phyloP scores from a whole-genome alignment of 2,329 filamentous ascomycete species.

The Alternaria sp. region DNA sequence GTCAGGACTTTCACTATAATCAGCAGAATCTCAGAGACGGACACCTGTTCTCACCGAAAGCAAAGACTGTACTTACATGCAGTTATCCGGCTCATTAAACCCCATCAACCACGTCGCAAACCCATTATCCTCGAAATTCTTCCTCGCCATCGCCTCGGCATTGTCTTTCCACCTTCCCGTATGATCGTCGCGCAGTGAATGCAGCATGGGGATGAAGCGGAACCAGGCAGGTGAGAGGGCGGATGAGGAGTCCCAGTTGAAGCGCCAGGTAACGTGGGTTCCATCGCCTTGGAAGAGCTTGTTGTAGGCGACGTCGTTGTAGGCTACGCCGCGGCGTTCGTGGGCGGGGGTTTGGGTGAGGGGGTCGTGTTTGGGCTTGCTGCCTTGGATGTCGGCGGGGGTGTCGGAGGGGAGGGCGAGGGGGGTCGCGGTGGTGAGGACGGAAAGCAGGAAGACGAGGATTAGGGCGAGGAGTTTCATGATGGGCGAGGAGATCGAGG shows the following conservation, averaged over 20 bases:
- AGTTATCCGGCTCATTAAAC: constrained; percentile 47
- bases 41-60: no score
- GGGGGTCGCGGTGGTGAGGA: background rate
- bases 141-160: constrained; percentile 13
- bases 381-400: background rate
- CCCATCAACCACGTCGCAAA: constrained; percentile 29
- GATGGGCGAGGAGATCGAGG: background rate
- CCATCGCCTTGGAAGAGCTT: constrained; percentile 53
- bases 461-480: background rate
- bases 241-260: constrained; percentile 68
- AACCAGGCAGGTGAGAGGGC: constrained; percentile 46
- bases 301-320: constrained; percentile 63
- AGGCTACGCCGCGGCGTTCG: constrained; percentile 65
- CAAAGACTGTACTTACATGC: constrained; percentile 20
- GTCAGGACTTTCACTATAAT: background rate
- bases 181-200: constrained; percentile 16
- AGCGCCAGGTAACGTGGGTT: constrained; percentile 63
- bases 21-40: background rate
- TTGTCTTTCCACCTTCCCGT: constrained; percentile 25
- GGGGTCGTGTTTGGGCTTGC: background rate
- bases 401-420: background rate
- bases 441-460: background rate
- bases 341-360: constrained; percentile 47
- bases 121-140: background rate
- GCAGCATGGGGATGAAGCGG: constrained; percentile 65